Base-by-base conservation (phyloP, 768 basidiomycete genomes). In the Mycena maculata region DNA sequence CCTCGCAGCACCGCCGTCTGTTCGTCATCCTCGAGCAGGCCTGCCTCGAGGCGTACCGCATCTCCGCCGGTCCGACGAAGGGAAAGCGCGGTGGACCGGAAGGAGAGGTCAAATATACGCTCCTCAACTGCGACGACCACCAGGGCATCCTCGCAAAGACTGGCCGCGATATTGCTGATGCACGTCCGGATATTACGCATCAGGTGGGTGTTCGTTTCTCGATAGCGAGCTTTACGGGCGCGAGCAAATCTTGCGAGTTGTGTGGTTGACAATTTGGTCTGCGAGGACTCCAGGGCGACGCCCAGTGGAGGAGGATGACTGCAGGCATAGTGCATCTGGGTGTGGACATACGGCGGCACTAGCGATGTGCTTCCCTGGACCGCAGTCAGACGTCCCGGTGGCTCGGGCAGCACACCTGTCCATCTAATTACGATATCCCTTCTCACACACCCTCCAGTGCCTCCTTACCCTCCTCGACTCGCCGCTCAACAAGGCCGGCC, bases 121-220 rank as follows among this genome's bases (percentile, higher is more conserved):
- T 99, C 64, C 80, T 99, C 71, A 99, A 99, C 80, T 99, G 98
- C 78, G 98, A 99, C 77, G 98, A 99, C 72, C 98, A 98, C 80
- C 98, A 99, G 78, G 97, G 97, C 60, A 98, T 99, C 72, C 84
- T 99, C 68, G 97, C 98, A 6, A 99, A 98, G 80, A 98, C 95
- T 0, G 95, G 96, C 18, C 87, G 97, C 76, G 98, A 99, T 80
- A 99, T 99, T 67, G 98, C 98, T 18, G 96, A 99, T 80, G 98
- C 98, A n/a, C 84, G 98, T 70, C 98, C 98, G 2, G 98, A 99
- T 80, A 99, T 36, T 36, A 36, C 33, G 8, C 33, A 36, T 36
- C 33, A 36, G 33, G 33, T 95, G 64, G 55, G 86, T 76, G 28
- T 54, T 33, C 49, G 31, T 55, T 59, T 18, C 30, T n/a, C n/a